Conservation (phyloP, 768 basidiomycete species). For the Lentinula aciculospora region DNA sequence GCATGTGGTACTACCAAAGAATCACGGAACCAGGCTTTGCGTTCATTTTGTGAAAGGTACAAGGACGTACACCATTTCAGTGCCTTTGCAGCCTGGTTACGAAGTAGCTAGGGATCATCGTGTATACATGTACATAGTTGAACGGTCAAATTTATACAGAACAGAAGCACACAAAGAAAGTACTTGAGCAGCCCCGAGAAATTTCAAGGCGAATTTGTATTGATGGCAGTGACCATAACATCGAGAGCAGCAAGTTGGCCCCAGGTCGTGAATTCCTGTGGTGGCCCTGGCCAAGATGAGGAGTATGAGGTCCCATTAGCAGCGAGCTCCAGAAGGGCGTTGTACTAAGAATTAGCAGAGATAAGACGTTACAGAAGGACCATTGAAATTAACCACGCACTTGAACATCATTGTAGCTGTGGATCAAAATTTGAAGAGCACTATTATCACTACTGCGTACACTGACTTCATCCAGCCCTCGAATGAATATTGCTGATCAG, state of each 20-base stretch:
- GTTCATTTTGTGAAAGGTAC: conserved; percentile 21
- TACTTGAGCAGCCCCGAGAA: not conserved
- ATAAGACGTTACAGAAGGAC: not conserved
- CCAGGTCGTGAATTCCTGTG: conserved; percentile 40
- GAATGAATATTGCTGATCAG: conserved; percentile 35
- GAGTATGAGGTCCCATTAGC: conserved; percentile 38
- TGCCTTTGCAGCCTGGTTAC: conserved; percentile 23
- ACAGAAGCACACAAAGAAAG: not conserved
- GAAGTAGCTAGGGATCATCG: not conserved
- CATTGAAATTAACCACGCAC: conserved; percentile 16
- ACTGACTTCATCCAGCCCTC: conserved; percentile 42
- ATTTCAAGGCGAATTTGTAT: conserved; percentile 3
- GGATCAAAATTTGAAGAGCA: conserved; percentile 33
- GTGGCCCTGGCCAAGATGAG: conserved; percentile 41
- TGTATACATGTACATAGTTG: too few relatives aligned
- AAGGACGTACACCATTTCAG: conserved; percentile 20
- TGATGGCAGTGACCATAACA: conserved; percentile 21
- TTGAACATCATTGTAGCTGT: conserved; percentile 49
- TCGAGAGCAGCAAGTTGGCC: conserved; percentile 44
- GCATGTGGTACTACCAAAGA: conserved; percentile 18
- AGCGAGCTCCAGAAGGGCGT: conserved; percentile 43
- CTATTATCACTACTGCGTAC: conserved; percentile 29
- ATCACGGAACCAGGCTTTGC: conserved; percentile 19
- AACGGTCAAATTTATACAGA: too few relatives aligned
- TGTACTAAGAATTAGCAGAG: conserved; percentile 27